Conservation (phyloP, 1,284 basidiomycete species). For the Tilletia indica region DNA sequence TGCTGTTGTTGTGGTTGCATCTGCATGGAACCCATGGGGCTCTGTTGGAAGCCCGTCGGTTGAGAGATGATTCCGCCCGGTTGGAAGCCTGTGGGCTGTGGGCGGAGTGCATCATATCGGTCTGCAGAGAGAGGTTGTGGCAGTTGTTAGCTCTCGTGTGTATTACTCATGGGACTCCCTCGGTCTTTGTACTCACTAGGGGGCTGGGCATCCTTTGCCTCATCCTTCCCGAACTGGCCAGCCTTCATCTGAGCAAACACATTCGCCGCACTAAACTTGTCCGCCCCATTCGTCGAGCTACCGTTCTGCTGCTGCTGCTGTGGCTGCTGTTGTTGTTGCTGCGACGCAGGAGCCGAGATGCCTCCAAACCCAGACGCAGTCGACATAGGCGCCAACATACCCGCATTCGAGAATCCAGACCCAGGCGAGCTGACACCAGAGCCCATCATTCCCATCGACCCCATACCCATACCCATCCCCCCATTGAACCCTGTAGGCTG, state of each 20-base stretch:
- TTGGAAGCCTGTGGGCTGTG: slow-evolving; percentile 54
- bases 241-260: slow-evolving; percentile 24
- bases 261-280: slow-evolving; percentile 32
- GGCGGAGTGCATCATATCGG: slow-evolving; percentile 50
- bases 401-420: slow-evolving; percentile 7
- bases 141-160: not conserved
- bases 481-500: slow-evolving; percentile 3
- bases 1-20: slow-evolving; percentile 14
- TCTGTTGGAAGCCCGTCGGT: not conserved
- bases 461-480: slow-evolving; percentile 11
- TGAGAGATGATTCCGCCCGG: slow-evolving; percentile 5
- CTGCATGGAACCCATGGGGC: not conserved
- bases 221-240: slow-evolving; percentile 6
- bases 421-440: not conserved
- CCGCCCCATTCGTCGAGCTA: slow-evolving; percentile 25
- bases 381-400: slow-evolving; percentile 6
- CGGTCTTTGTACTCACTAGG: not conserved
- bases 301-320: slow-evolving; percentile 16
- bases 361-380: slow-evolving; percentile 22
- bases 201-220: not conserved
- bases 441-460: slow-evolving; percentile 15
- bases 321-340: slow-evolving; percentile 34
- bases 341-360: slow-evolving; percentile 23
- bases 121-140: slow-evolving; percentile 12
- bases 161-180: no score